phyloP scores from a whole-genome alignment of 2,329 filamentous ascomycete genomes.

The Ophiocordyceps camponoti-saundersi region DNA sequence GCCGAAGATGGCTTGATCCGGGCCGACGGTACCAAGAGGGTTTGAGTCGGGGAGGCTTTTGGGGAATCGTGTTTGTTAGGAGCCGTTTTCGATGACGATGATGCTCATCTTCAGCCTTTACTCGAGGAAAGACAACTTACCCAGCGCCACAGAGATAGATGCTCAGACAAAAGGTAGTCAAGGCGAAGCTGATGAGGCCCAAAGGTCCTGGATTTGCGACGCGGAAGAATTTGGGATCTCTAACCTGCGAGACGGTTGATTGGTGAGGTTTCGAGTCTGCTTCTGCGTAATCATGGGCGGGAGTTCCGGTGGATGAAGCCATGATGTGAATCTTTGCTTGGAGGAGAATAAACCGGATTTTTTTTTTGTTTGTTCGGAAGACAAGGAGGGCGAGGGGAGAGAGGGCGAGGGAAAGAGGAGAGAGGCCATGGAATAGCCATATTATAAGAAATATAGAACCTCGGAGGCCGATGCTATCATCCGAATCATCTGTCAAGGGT shows the following conservation, averaged over 20 bases:
- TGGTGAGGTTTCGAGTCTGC: slow-evolving; percentile 10
- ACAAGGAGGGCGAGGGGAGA: background rate
- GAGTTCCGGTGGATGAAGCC: background rate
- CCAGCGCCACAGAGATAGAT: slow-evolving; percentile 26
- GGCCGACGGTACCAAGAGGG: slow-evolving; percentile 15
- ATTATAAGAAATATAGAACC: too few relatives aligned
- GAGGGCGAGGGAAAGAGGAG: background rate
- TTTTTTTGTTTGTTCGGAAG: background rate
- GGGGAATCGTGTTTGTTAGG: too few relatives aligned
- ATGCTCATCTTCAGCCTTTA: too few relatives aligned
- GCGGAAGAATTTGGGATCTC: slow-evolving; percentile 19
- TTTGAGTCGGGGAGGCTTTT: slow-evolving; percentile 15
- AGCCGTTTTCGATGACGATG: too few relatives aligned
- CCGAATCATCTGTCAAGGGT: too few relatives aligned
- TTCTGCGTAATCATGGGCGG: background rate
- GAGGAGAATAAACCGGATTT: background rate
- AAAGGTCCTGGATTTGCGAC: slow-evolving; percentile 44
- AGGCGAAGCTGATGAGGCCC: slow-evolving; percentile 44
- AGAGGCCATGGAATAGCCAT: too few relatives aligned
- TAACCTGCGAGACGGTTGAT: slow-evolving; percentile 17
- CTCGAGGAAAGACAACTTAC: slow-evolving; percentile 19
- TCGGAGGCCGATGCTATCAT: too few relatives aligned
- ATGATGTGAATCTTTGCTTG: background rate
- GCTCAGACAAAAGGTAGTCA: slow-evolving; percentile 45
- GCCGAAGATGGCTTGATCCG: slow-evolving; percentile 18